phyloP scores from a whole-genome alignment of 441 rosid genomes.

The Rhodomyrtus psidioides region DNA sequence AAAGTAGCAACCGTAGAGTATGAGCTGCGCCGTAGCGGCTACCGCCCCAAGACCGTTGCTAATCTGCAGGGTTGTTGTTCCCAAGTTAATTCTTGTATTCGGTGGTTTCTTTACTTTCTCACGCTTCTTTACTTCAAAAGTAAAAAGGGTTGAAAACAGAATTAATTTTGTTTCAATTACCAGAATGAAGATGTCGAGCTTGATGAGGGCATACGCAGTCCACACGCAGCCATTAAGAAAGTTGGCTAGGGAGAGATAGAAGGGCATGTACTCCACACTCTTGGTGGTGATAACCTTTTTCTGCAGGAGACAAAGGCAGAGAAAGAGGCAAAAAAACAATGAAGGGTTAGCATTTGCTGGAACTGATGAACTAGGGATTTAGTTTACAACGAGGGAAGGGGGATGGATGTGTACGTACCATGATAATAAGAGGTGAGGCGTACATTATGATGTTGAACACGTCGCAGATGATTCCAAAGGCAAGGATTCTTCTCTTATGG shows the following conservation, averaged over 20 bases:
- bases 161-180: slow-evolving; percentile 17
- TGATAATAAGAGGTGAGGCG: slow-evolving; percentile 38
- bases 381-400: neutral
- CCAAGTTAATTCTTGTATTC: neutral
- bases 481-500: slow-evolving; percentile 6
- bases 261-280: slow-evolving; percentile 86
- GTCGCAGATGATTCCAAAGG: slow-evolving; percentile 54
- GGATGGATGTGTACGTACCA: slow-evolving; percentile 22
- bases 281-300: slow-evolving; percentile 42
- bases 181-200: slow-evolving; percentile 44
- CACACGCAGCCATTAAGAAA: slow-evolving; percentile 45
- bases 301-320: slow-evolving; percentile 16
- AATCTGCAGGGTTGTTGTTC: slow-evolving; percentile 15
- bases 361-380: neutral
- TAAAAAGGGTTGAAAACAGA: neutral
- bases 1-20: slow-evolving; percentile 23
- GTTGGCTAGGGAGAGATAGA: slow-evolving; percentile 42
- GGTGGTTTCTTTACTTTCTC: neutral
- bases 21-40: slow-evolving; percentile 25
- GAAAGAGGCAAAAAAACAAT: neutral
- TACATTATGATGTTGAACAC: slow-evolving; percentile 79
- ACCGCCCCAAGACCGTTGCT: slow-evolving; percentile 58
- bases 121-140: neutral
- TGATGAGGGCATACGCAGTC: slow-evolving; percentile 52
- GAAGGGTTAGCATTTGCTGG: neutral